Evolutionary conservation across 2,329 filamentous ascomycete genomes (phyloP).

Genomic region (Corniculantispora saksenae): DNA sequence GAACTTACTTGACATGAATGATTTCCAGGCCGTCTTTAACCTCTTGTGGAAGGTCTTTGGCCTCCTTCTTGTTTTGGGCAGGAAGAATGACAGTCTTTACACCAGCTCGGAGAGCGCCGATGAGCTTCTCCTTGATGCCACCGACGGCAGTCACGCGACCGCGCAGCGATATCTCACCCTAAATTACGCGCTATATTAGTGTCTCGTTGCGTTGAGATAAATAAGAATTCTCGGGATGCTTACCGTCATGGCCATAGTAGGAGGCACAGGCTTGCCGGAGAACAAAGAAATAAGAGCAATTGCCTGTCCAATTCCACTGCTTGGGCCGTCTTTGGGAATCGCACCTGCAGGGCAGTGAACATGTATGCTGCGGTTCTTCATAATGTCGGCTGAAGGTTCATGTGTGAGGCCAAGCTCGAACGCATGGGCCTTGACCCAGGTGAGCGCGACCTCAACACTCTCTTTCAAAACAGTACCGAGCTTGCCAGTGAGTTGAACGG

Average conservation of each 20-base stretch:
- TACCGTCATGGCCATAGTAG: constrained; percentile 93
- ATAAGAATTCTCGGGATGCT: constrained; percentile 32
- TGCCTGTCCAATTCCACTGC: constrained; percentile 89
- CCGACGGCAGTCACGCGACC: constrained; percentile 92
- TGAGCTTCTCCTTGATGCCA: constrained; percentile 98
- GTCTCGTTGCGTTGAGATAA: constrained; percentile 13
- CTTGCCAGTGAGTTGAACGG: constrained; percentile 93
- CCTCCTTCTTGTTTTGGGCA: constrained; percentile 86
- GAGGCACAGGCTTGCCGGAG: constrained; percentile 79
- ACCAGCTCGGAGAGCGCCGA: constrained; percentile 87
- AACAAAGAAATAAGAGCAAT: constrained; percentile 92
- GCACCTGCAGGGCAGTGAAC: constrained; percentile 95
- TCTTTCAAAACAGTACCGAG: constrained; percentile 97
- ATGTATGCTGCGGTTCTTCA: constrained; percentile 91
- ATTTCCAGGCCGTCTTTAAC: constrained; percentile 87
- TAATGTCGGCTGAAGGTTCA: constrained; percentile 84
- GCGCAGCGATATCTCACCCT: constrained; percentile 74
- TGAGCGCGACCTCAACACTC: constrained; percentile 91
- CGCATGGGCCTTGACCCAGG: constrained; percentile 96
- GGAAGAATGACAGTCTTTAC: constrained; percentile 93
- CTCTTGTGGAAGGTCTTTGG: constrained; percentile 85
- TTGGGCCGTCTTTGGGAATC: constrained; percentile 88
- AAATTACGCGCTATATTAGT: constrained; percentile 29
- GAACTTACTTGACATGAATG: constrained; percentile 77
- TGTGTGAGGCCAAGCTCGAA: constrained; percentile 84